Conservation (phyloP, 2,329 filamentous ascomycete species). For the Aspergillus pseudotamarii region DNA sequence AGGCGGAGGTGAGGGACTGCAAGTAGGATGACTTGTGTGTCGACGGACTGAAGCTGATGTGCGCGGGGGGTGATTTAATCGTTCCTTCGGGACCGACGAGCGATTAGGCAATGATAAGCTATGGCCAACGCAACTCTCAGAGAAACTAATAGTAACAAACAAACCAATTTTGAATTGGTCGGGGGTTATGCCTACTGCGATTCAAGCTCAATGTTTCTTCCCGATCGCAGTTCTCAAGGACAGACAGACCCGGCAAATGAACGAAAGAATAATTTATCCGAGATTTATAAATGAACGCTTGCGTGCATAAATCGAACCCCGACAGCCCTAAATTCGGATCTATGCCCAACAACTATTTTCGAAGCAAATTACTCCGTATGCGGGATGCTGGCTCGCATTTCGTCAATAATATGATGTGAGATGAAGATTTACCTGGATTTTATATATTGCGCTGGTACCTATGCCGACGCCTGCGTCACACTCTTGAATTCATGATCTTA, state of each 20-base stretch:
- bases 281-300: constrained; percentile 7
- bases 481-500: not conserved
- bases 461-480: not conserved
- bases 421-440: not conserved
- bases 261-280: constrained; percentile 19
- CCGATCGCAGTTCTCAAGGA: not conserved
- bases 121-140: constrained; percentile 6
- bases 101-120: constrained; percentile 25
- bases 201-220: not conserved
- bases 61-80: constrained; percentile 32
- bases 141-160: not conserved
- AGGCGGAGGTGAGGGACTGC: constrained; percentile 20
- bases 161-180: too few relatives aligned
- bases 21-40: constrained; percentile 33
- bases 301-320: constrained; percentile 6
- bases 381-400: not conserved
- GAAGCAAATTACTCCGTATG: not conserved
- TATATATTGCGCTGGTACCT: not conserved
- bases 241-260: constrained; percentile 1
- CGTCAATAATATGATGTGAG: not conserved
- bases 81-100: constrained; percentile 12
- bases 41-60: constrained; percentile 32
- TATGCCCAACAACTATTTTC: not conserved
- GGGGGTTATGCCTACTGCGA: not conserved
- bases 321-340: constrained; percentile 2